A percentile compares a stretch with the other conserved stretches of the same genome.
phyloP scores from a whole-genome alignment of 2,329 filamentous ascomycete genomes.

The Colletotrichum falcatum region DNA sequence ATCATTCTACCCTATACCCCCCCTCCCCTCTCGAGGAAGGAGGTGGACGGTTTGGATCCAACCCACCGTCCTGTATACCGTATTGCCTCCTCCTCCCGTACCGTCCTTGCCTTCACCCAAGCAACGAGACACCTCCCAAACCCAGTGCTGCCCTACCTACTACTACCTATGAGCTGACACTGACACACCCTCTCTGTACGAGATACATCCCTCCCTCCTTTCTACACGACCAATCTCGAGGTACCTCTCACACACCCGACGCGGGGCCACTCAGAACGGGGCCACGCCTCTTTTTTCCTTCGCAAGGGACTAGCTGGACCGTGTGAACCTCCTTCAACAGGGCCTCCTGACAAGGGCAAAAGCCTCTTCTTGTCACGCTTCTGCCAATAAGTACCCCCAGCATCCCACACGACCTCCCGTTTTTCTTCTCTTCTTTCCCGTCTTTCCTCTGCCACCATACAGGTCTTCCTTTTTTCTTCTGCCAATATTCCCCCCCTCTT shows the following conservation, averaged over 20 bases:
- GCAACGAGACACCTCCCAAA: conserved; percentile 18
- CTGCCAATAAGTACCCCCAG: conserved; percentile 57
- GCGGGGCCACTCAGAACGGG: conserved; percentile 32
- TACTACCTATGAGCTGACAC: conserved; percentile 30
- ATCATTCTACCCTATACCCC: conserved; percentile 1
- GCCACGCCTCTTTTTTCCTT: conserved; percentile 37
- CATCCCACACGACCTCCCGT: conserved; percentile 47
- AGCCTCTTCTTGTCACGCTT: conserved; percentile 36
- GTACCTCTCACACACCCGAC: conserved; percentile 7
- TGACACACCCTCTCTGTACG: conserved; percentile 28
- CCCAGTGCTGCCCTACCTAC: conserved; percentile 19
- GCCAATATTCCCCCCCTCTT: conserved; percentile 46
- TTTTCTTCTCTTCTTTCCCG: conserved; percentile 44
- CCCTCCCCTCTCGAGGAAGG: not conserved
- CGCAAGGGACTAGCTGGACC: conserved; percentile 37
- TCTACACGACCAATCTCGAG: conserved; percentile 19
- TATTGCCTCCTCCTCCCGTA: conserved; percentile 7
- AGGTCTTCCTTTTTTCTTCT: conserved; percentile 46
- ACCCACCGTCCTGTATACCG: conserved; percentile 5
- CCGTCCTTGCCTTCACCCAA: conserved; percentile 7
- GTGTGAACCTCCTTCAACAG: conserved; percentile 36
- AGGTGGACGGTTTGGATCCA: not conserved
- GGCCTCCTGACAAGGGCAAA: conserved; percentile 40
- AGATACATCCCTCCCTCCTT: conserved; percentile 16
- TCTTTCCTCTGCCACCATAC: conserved; percentile 49